Evolutionary conservation across 306 rosid species (phyloP).

Genomic region (Rubus parviflorus): DNA sequence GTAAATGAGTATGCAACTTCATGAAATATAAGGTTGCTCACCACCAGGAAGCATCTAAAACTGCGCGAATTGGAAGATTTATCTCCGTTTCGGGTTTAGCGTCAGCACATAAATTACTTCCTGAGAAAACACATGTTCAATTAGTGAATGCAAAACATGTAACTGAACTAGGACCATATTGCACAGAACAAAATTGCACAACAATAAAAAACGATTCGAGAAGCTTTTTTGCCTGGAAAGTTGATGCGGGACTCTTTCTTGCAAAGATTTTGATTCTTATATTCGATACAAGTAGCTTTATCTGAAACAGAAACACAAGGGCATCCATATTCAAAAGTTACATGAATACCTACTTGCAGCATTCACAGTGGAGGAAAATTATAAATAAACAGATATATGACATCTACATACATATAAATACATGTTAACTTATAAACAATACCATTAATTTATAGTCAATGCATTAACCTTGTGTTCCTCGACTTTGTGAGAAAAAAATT

Average conservation of each 20-base stretch:
- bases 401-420: too few relatives aligned
- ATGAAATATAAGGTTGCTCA: constrained; percentile 10
- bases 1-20: not conserved
- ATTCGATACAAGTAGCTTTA: not conserved
- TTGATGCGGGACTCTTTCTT: constrained; percentile 7
- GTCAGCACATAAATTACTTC: not conserved
- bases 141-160: not conserved
- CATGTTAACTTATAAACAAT: too few relatives aligned
- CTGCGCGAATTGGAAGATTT: not conserved
- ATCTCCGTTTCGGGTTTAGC: not conserved
- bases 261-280: not conserved
- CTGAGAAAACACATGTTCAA: not conserved
- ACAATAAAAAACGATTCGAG: not conserved
- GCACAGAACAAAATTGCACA: not conserved
- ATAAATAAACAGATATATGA: too few relatives aligned
- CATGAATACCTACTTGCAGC: too few relatives aligned
- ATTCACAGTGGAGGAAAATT: too few relatives aligned
- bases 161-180: not conserved
- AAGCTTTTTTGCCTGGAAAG: not conserved
- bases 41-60: constrained; percentile 17
- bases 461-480: not conserved
- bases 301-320: not conserved
- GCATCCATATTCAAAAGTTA: not conserved
- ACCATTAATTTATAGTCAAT: too few relatives aligned
- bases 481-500: not conserved